A percentile compares a stretch with the other conserved stretches of the same genome.
phyloP scores from a whole-genome alignment of 352 stramenopile species.

The Globisporangium lucens region DNA sequence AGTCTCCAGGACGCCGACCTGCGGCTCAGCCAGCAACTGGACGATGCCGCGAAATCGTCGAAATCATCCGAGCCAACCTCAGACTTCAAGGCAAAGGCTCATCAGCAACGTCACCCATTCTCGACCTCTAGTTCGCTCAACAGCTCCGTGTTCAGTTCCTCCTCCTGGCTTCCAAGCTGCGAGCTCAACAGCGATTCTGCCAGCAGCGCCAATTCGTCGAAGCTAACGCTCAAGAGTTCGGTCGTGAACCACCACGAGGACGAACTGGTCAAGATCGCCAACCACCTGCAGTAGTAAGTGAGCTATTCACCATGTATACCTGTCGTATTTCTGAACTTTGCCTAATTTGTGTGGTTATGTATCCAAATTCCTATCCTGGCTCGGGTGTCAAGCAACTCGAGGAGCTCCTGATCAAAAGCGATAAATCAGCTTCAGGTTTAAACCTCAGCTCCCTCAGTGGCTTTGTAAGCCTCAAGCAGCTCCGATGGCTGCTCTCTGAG shows the following conservation, averaged over 20 bases:
- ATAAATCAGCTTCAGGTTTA: constrained; percentile 2
- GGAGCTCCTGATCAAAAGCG: constrained; percentile 24
- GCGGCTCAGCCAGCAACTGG: constrained; percentile 37
- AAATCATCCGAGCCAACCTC: not conserved
- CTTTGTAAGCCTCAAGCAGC: constrained; percentile 53
- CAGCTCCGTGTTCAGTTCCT: not conserved
- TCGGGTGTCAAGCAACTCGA: constrained; percentile 46
- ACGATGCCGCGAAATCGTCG: constrained; percentile 10
- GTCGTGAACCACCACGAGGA: constrained; percentile 30
- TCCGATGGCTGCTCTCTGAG: constrained; percentile 40
- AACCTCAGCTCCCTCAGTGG: constrained; percentile 13
- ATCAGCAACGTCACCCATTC: not conserved
- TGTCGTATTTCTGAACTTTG: not conserved
- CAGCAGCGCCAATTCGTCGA: not conserved
- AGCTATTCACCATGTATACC: not conserved
- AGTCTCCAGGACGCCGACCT: constrained; percentile 42
- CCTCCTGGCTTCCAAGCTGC: constrained; percentile 5
- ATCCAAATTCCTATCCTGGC: constrained; percentile 12
- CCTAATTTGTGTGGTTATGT: not conserved
- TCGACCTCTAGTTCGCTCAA: not conserved
- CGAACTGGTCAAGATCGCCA: constrained; percentile 44
- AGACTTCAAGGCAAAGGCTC: too few relatives aligned
- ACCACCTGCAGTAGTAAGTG: constrained; percentile 49
- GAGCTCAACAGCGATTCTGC: not conserved
- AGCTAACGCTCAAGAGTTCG: constrained; percentile 22